phyloP scores from a whole-genome alignment of 78 protist species.

The Dictyostelium citrinum region DNA sequence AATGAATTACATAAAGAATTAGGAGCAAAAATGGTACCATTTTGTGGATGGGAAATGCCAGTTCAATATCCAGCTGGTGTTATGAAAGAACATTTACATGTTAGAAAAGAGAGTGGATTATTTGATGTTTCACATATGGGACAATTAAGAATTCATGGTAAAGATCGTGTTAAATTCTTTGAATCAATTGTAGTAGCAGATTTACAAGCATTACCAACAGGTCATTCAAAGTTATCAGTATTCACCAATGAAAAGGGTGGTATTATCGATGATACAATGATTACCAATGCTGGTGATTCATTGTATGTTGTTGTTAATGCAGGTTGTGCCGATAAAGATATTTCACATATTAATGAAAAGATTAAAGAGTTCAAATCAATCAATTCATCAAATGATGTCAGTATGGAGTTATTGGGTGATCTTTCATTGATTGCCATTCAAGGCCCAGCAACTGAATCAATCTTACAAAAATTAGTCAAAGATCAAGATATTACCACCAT shows the following conservation, averaged over 20 bases:
- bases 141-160: constrained; percentile 87
- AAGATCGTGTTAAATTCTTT: constrained; percentile 90
- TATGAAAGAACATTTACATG: constrained; percentile 81
- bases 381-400: constrained; percentile 1
- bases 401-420: constrained; percentile 65
- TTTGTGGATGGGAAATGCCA: constrained; percentile 97
- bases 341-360: constrained; percentile 82
- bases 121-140: constrained; percentile 99
- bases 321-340: constrained; percentile 93
- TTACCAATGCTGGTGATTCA: constrained; percentile 85
- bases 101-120: constrained; percentile 81
- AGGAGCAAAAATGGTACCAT: constrained; percentile 94
- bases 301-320: constrained; percentile 95
- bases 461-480: neutral
- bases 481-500: constrained; percentile 21
- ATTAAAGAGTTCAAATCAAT: constrained; percentile 16
- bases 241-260: constrained; percentile 94
- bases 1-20: constrained; percentile 81
- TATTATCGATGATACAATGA: constrained; percentile 96
- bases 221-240: constrained; percentile 62
- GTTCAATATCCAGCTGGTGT: constrained; percentile 84
- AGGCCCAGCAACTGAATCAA: constrained; percentile 93
- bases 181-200: constrained; percentile 88
- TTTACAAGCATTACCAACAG: constrained; percentile 48
- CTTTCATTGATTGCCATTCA: constrained; percentile 86